Conservation (phyloP, 2,329 filamentous ascomycete species). For the Penicillium digitatum region DNA sequence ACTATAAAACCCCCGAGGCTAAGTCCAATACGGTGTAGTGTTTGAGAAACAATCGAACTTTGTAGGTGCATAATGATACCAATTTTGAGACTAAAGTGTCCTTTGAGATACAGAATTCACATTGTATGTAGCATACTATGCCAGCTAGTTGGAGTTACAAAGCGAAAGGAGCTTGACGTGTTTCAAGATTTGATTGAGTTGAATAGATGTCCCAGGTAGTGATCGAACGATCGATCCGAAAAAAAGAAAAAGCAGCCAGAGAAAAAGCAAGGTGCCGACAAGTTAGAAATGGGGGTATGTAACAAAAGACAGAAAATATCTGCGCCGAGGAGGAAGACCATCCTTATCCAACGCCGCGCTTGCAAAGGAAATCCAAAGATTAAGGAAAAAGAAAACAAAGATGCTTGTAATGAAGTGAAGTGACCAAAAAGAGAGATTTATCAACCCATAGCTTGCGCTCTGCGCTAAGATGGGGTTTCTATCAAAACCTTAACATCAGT, state of each 20-base stretch:
- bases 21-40: too few species aligned
- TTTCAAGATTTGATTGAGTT: not conserved
- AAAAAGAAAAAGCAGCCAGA: constrained; percentile 7
- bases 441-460: constrained; percentile 8
- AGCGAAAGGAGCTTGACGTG: too few species aligned
- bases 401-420: constrained; percentile 13
- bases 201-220: constrained; percentile 7
- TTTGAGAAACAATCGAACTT: too few species aligned
- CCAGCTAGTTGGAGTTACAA: not conserved
- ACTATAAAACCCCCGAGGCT: too few species aligned
- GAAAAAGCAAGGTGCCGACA: not conserved
- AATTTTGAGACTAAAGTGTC: too few species aligned
- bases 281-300: constrained; percentile 9
- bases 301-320: constrained; percentile 11
- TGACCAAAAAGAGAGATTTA: not conserved
- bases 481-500: not conserved
- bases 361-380: constrained; percentile 5
- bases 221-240: not conserved
- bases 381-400: not conserved
- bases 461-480: constrained; percentile 7
- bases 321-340: constrained; percentile 16
- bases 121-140: not conserved
- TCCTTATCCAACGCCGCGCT: constrained; percentile 23
- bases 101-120: too few species aligned
- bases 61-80: too few species aligned